Base-by-base conservation (phyloP, 2,329 filamentous ascomycete genomes). In the Ceratocystiopsis minuta region DNA sequence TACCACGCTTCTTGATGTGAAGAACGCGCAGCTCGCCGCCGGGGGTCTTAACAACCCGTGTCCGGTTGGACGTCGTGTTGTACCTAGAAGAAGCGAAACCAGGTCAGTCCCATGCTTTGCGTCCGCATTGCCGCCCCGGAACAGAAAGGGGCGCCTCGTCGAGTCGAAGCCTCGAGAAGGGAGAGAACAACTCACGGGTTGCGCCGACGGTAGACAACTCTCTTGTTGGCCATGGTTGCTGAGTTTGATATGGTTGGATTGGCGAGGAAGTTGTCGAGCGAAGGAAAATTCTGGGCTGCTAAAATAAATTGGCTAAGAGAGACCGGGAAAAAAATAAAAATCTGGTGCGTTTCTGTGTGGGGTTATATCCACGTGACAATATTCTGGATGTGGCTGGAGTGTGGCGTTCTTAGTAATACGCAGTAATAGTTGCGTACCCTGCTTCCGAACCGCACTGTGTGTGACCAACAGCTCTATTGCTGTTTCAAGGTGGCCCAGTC, bases 1-100 rank as follows among this genome's bases (percentile, higher is more conserved):
- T 93, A 57, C 87, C 90, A 66, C 80, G 83, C 85, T 98, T 98
- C 83, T 96, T 96, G 75, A 95, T 87, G 80, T 98, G 88, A 58
- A 96, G 82, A 63, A 94, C 80, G 65, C 90, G 80, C 60, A 94
- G 79, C 65, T 88, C 77, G 65, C 90, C 90, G 66, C 90, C 92
- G 55, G 92, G 90, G 55, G 90, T 98, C 78, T 90, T 90, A 68
- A 94, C 66, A 60, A 92, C 75, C 63, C 90, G 82, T 65, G 90
- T 88, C 69, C 86, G 85, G 82, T 98, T 95, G 66, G 84, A 93
- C 64, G 73, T 73, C 65, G 88, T 96, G 80, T 96, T 96, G 83
- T 96, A 98, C 63, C 84, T 90, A 33, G 32, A 33, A 33, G 11
- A 15, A 33, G 31, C 20, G 20, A 28, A 28, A 28, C 24, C 24